Conservation (phyloP, 306 rosid genomes). For the Medicago ruthenica region DNA sequence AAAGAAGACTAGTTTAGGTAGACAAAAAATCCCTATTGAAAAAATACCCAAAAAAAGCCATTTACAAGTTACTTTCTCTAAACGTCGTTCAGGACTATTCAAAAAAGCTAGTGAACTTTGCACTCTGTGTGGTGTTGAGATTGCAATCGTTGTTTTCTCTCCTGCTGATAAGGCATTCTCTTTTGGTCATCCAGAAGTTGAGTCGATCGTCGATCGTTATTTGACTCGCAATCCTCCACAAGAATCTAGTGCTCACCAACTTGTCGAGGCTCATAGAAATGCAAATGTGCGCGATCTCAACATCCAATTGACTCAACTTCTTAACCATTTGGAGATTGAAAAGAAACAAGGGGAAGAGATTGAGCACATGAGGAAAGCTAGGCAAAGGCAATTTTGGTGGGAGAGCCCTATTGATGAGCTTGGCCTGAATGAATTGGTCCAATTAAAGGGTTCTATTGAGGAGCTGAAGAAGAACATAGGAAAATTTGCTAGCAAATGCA, state of each 20-base stretch:
- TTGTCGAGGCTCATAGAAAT: constrained; percentile 48
- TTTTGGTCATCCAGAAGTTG: constrained; percentile 71
- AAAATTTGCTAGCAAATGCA: constrained; percentile 47
- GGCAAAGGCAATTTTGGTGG: constrained; percentile 66
- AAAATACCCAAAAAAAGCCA: constrained; percentile 64
- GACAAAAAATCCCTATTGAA: constrained; percentile 63
- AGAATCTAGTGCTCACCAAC: constrained; percentile 32
- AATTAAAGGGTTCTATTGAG: constrained; percentile 54
- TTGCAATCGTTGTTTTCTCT: constrained; percentile 68
- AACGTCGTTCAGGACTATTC: constrained; percentile 70
- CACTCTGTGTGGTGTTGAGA: constrained; percentile 70
- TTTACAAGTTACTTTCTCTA: constrained; percentile 72
- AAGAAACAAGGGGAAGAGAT: constrained; percentile 60
- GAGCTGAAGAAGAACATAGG: constrained; percentile 57
- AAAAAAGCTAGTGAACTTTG: constrained; percentile 78
- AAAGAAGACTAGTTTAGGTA: constrained; percentile 58
- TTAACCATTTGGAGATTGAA: constrained; percentile 60
- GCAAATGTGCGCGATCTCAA: constrained; percentile 56
- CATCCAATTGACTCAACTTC: constrained; percentile 49
- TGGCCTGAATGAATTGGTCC: constrained; percentile 50
- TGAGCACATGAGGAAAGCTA: constrained; percentile 47
- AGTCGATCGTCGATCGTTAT: constrained; percentile 56
- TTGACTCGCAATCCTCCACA: constrained; percentile 41
- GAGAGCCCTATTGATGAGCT: constrained; percentile 58
- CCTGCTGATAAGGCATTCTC: constrained; percentile 71